Evolutionary conservation across 1,284 basidiomycete species (phyloP).

Genomic region (Papiliotrema laurentii): DNA sequence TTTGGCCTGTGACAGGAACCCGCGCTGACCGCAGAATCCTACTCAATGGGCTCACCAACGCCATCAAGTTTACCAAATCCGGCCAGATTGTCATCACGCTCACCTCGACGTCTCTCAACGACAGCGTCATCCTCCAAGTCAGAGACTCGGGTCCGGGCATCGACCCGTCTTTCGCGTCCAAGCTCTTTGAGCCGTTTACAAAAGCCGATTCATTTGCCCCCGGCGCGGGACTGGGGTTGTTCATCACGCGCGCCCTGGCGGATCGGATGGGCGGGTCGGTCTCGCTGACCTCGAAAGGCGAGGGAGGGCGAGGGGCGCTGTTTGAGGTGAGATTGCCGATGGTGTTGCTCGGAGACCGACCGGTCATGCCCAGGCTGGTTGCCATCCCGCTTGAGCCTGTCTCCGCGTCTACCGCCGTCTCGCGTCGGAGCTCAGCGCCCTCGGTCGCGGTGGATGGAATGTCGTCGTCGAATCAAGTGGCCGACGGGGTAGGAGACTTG

Average conservation of each 20-base stretch:
- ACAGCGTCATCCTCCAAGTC: constrained; percentile 9
- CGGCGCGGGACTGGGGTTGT: constrained; percentile 31
- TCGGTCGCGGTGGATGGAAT: too few species aligned
- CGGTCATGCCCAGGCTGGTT: background rate
- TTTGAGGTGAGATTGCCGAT: constrained; percentile 24
- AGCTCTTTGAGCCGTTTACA: constrained; percentile 29
- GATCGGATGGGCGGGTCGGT: constrained; percentile 25
- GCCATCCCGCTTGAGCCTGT: background rate
- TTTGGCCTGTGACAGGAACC: too few species aligned
- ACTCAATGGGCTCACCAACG: constrained; percentile 47
- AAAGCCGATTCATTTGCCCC: constrained; percentile 21
- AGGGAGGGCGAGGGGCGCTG: constrained; percentile 15
- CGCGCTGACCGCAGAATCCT: constrained; percentile 38
- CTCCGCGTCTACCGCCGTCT: background rate
- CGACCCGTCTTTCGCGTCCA: constrained; percentile 13
- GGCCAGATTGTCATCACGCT: constrained; percentile 29
- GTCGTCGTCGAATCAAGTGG: background rate
- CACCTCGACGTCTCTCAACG: constrained; percentile 1
- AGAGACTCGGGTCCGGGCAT: constrained; percentile 27
- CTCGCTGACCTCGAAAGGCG: constrained; percentile 6
- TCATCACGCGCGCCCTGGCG: constrained; percentile 26
- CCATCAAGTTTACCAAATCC: constrained; percentile 44
- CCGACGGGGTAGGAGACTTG: too few species aligned
- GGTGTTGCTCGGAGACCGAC: background rate
- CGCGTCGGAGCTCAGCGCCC: too few species aligned